Percentiles rank a stretch among this genome's conserved stretches.
Evolutionary conservation across 163 green algal species (phyloP).

Genomic region (Scenedesmus sp.): DNA sequence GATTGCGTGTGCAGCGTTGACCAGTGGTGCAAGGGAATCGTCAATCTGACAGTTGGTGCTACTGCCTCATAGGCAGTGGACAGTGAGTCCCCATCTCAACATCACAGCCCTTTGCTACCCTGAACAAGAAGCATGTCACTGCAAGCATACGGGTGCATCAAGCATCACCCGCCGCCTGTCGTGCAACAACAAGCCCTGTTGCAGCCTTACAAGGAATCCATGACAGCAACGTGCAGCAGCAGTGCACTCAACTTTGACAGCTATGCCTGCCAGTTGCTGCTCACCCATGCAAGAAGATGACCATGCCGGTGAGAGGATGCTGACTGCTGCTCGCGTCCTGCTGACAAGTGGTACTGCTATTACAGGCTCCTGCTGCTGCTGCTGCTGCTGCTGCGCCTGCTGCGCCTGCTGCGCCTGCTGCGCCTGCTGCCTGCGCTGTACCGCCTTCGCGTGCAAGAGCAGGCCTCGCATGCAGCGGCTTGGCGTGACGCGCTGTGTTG

Average conservation of each 20-base stretch:
- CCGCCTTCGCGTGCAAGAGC: background rate
- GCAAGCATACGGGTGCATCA: background rate
- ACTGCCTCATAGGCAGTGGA: background rate
- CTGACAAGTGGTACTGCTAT: background rate
- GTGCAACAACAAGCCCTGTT: background rate
- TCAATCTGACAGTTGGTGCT: background rate
- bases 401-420: no score
- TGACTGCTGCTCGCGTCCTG: background rate
- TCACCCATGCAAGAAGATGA: constrained; percentile 18
- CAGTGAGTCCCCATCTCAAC: no score
- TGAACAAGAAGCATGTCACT: no score
- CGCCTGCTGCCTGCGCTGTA: background rate
- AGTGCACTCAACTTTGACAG: background rate
- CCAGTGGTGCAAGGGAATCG: no score
- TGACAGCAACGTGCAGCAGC: background rate
- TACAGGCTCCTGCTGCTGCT: background rate
- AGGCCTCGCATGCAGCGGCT: background rate
- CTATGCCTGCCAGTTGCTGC: background rate
- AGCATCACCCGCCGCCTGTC: background rate
- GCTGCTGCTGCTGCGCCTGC: background rate
- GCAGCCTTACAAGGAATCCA: no score
- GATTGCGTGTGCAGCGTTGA: background rate
- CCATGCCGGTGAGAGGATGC: background rate
- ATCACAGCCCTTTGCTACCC: no score
- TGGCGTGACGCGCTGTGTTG: background rate